Percentiles rank a stretch among this genome's conserved stretches.
Evolutionary conservation across 2,329 filamentous ascomycete genomes (phyloP).

Genomic region (Talaromyces pinophilus): DNA sequence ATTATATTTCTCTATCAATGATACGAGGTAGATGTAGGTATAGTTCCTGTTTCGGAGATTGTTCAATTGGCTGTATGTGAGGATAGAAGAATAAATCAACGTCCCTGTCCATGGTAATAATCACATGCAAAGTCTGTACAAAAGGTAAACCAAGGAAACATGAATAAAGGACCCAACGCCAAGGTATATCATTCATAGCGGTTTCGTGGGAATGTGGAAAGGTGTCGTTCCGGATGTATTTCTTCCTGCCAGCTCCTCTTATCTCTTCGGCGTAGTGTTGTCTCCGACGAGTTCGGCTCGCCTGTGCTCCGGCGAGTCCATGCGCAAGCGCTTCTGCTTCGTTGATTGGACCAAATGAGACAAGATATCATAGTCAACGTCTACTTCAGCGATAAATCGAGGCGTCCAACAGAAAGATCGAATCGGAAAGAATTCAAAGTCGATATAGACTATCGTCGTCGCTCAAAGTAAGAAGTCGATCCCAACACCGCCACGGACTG

Average conservation of each 20-base stretch:
- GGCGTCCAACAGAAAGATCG: background rate
- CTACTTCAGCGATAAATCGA: background rate
- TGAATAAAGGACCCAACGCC: constrained; percentile 12
- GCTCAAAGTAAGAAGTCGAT: constrained; percentile 85
- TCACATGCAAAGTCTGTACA: constrained; percentile 1
- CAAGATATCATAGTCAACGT: background rate
- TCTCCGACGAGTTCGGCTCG: background rate
- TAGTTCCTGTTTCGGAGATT: background rate
- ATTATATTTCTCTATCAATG: background rate
- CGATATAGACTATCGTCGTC: constrained; percentile 64
- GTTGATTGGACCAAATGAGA: background rate
- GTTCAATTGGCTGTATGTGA: background rate
- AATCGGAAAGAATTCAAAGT: background rate
- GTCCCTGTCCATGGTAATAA: background rate
- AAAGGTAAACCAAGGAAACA: background rate
- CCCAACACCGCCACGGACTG: constrained; percentile 90
- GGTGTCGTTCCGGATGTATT: background rate
- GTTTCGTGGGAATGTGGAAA: background rate
- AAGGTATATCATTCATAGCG: constrained; percentile 17
- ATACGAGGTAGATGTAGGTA: background rate
- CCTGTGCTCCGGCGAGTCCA: background rate
- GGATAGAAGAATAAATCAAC: background rate
- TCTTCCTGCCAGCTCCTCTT: background rate
- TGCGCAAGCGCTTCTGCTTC: background rate
- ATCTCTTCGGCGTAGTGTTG: background rate